Evolutionary conservation across 2,329 filamentous ascomycete species (phyloP).

Genomic region (Aspergillus ochraceus): DNA sequence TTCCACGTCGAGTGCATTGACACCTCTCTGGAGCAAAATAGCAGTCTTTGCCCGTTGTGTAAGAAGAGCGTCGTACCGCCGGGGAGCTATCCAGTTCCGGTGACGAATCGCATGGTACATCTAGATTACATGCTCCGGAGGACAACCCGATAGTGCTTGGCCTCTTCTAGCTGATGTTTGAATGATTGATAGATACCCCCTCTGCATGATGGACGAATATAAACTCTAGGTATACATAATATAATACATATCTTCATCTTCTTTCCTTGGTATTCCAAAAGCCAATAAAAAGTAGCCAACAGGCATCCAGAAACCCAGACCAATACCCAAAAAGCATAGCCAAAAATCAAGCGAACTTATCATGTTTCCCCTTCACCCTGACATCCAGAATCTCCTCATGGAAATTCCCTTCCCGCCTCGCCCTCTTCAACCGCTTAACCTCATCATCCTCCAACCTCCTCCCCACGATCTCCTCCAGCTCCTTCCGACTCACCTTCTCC

Average conservation of each 20-base stretch:
- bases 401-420: slow-evolving; percentile 68
- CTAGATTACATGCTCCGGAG: slow-evolving; percentile 63
- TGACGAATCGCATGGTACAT: slow-evolving; percentile 85
- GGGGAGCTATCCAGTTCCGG: slow-evolving; percentile 63
- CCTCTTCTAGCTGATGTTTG: not conserved
- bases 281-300: not conserved
- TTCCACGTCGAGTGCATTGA: slow-evolving; percentile 94
- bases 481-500: slow-evolving; percentile 81
- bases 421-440: slow-evolving; percentile 77
- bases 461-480: slow-evolving; percentile 80
- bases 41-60: slow-evolving; percentile 87
- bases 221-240: not conserved
- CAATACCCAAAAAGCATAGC: not conserved
- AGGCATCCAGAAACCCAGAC: not conserved
- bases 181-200: slow-evolving; percentile 2
- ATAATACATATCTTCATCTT: not conserved
- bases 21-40: slow-evolving; percentile 73
- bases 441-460: slow-evolving; percentile 79
- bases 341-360: slow-evolving; percentile 20
- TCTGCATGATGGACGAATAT: not conserved
- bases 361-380: slow-evolving; percentile 20
- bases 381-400: slow-evolving; percentile 21
- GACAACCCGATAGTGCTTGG: not conserved
- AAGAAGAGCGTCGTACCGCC: slow-evolving; percentile 76
- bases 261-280: not conserved